Evolutionary conservation across 2,329 filamentous ascomycete genomes (phyloP).

Genomic region (Cladosporium sp.): DNA sequence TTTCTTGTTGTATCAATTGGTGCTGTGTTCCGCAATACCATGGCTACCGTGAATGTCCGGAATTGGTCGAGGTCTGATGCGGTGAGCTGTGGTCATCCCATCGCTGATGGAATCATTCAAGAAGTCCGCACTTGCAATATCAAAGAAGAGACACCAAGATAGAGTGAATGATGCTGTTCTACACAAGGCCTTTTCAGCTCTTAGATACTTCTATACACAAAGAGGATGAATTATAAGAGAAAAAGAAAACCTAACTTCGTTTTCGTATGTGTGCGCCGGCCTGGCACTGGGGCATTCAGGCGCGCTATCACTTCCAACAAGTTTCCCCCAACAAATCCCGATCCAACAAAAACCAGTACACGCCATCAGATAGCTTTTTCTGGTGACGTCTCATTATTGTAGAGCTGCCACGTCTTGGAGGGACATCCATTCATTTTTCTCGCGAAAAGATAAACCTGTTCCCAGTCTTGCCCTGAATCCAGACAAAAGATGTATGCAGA

Average conservation of each 20-base stretch:
- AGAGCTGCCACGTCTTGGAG: too few relatives aligned
- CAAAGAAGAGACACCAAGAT: too few relatives aligned
- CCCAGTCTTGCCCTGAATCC: neutral
- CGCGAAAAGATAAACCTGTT: neutral
- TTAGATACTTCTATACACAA: constrained; percentile 11
- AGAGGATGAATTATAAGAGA: neutral
- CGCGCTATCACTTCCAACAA: neutral
- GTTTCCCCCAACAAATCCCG: neutral
- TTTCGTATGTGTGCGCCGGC: constrained; percentile 2
- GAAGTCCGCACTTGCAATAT: too few relatives aligned
- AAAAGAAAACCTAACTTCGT: constrained; percentile 12
- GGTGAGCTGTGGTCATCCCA: too few relatives aligned
- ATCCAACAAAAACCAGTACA: constrained; percentile 7
- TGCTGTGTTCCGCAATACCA: too few relatives aligned
- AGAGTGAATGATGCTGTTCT: neutral
- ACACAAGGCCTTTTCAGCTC: constrained; percentile 9
- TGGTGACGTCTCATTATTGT: neutral
- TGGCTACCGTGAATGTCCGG: too few relatives aligned
- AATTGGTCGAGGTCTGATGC: too few relatives aligned
- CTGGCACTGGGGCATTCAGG: neutral
- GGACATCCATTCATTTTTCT: neutral
- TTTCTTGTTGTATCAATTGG: too few relatives aligned
- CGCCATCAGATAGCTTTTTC: neutral
- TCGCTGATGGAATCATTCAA: too few relatives aligned
- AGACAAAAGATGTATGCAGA: neutral